Conservation (phyloP, 345 rosid genomes). For the Reutealis trisperma region DNA sequence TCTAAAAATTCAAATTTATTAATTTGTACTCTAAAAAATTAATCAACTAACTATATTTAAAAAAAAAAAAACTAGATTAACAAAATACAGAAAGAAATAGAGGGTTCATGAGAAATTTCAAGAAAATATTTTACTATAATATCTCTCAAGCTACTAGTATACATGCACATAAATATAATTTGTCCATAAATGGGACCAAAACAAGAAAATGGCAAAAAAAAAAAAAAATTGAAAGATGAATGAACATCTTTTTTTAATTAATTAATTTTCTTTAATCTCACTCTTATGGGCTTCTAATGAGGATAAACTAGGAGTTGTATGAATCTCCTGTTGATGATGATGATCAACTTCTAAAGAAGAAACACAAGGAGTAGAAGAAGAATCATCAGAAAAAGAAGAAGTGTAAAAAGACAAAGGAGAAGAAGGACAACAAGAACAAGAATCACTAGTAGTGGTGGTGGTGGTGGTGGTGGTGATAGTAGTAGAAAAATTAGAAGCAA, state of each 20-base stretch:
- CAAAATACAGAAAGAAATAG: background rate
- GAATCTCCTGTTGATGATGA: constrained; percentile 24
- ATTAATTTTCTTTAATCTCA: constrained; percentile 25
- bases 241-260: constrained; percentile 1
- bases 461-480: background rate
- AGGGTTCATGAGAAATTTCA: background rate
- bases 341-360: constrained; percentile 31
- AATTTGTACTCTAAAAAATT: too few relatives aligned
- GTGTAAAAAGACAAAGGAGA: constrained; percentile 47
- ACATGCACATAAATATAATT: constrained; percentile 15
- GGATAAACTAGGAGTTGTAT: constrained; percentile 35
- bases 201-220: background rate
- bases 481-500: background rate
- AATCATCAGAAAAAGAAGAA: constrained; percentile 40
- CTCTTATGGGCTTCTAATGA: constrained; percentile 38
- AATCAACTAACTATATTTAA: too few relatives aligned
- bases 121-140: constrained; percentile 7
- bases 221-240: constrained; percentile 1
- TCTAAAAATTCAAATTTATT: too few relatives aligned
- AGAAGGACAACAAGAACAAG: constrained; percentile 21
- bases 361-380: constrained; percentile 45
- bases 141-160: constrained; percentile 21
- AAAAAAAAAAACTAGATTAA: background rate
- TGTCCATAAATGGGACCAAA: background rate
- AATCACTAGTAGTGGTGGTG: background rate